Conservation (phyloP, 78 protist species). For the Protostelium mycophagum region DNA sequence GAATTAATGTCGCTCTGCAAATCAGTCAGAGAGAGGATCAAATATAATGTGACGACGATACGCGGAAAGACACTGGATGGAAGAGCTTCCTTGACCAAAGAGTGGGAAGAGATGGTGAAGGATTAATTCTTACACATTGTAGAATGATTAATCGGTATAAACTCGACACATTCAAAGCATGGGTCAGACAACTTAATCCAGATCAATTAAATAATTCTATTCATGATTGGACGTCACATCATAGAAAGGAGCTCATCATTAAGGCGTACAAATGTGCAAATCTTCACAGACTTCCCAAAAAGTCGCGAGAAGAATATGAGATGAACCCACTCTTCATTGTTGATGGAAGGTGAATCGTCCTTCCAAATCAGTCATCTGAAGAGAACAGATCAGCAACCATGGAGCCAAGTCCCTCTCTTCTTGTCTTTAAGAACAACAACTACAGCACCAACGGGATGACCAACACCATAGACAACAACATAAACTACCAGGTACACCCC, state of each 20-base stretch:
- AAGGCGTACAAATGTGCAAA: background rate
- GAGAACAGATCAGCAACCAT: no score
- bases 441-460: background rate
- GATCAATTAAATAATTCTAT: background rate
- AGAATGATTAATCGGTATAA: background rate
- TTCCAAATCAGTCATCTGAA: background rate
- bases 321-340: background rate
- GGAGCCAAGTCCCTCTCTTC: background rate
- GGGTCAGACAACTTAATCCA: background rate
- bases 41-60: background rate
- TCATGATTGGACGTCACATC: background rate
- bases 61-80: background rate
- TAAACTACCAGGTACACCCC: no score
- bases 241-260: background rate
- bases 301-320: background rate
- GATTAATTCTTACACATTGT: no score
- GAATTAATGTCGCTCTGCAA: background rate
- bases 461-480: background rate
- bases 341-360: background rate
- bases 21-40: conserved; percentile 1
- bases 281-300: background rate
- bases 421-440: background rate
- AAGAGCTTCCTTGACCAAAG: background rate
- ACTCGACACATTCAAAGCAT: background rate
- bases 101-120: no score